Conservation (phyloP, 2,329 filamentous ascomycete genomes). For the Thielaviopsis musarum region DNA sequence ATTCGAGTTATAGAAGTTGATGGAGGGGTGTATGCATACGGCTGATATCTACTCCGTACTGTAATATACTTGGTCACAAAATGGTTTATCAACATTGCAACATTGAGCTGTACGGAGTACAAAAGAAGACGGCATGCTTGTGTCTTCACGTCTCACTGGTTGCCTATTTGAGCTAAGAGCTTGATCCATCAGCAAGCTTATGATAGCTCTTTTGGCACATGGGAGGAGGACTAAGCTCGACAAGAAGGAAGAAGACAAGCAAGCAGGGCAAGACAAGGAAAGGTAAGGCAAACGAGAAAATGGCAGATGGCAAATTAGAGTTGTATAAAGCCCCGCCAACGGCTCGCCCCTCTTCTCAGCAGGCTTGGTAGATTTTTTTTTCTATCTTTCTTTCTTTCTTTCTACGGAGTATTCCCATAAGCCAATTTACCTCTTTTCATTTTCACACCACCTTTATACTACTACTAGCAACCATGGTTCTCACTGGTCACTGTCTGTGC, state of each 20-base stretch:
- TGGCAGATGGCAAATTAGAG: neutral
- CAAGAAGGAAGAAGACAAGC: neutral
- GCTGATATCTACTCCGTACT: no score
- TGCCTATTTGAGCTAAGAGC: constrained; percentile 20
- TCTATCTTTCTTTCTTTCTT: neutral
- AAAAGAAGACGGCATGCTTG: constrained; percentile 20
- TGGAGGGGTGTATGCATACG: neutral
- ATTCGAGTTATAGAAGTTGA: neutral
- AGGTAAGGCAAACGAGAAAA: neutral
- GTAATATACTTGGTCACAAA: no score
- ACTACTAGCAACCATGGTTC: constrained; percentile 31
- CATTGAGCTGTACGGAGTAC: neutral
- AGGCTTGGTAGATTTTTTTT: neutral
- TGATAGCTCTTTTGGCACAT: neutral
- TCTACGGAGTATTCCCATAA: neutral
- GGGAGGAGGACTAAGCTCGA: neutral
- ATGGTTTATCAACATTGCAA: neutral
- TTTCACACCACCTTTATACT: neutral
- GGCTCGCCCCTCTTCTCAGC: neutral
- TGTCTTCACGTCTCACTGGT: constrained; percentile 35
- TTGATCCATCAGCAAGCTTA: neutral
- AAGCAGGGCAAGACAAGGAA: neutral
- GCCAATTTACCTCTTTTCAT: neutral
- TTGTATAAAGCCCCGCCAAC: constrained; percentile 10
- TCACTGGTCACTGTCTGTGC: constrained; percentile 55